Base-by-base conservation (phyloP, 1,284 basidiomycete species). In the Sutorius eximius region DNA sequence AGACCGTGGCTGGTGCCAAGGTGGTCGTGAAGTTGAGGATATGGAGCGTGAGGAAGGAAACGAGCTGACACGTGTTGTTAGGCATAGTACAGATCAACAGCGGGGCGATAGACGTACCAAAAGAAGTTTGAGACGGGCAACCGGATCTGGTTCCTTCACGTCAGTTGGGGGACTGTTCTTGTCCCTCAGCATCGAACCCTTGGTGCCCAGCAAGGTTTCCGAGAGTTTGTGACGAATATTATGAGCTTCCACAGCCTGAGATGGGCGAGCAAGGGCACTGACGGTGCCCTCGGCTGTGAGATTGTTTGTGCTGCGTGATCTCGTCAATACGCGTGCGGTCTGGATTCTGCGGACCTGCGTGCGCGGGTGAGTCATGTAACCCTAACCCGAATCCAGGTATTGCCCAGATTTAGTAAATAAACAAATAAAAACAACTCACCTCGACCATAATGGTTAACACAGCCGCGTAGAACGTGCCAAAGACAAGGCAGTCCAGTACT, bases 401-500 rank as follows among this genome's bases (percentile, higher is more conserved):
- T 7, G 20, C 18, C 51, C 48, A 24, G 52, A 52, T 20, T 18
- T 9, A 34, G 45, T 3, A 15, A 32, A 45, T 6, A 61, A 65
- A 52, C 42, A 61, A 43, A 48, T 1, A 32, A 42, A 45, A 60
- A 63, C 27, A 56, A 72, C 82, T 66, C 60, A 92, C 90, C 79
- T 98, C 96, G 62, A 98, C 89, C 90, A 98, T 97, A 70, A 99
- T 82, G 40, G 87, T 88, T 58, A 99, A 77, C 56, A 98, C 86
- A 3, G 92, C 87, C 1, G 91, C 82, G 70, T 95, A 91, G 75
- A 98, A 97, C 0, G 93, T 93, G 72, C 91, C 91, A 59, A 98
- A 83, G 71, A 95, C 82, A 48, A 94, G 67, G 71, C 94, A 97
- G 72, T 99, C 96, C 52, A 94, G 82, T 11, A 82, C 80, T 51